phyloP scores from a whole-genome alignment of 2,329 filamentous ascomycete genomes.

The Aspergillus alliaceus region DNA sequence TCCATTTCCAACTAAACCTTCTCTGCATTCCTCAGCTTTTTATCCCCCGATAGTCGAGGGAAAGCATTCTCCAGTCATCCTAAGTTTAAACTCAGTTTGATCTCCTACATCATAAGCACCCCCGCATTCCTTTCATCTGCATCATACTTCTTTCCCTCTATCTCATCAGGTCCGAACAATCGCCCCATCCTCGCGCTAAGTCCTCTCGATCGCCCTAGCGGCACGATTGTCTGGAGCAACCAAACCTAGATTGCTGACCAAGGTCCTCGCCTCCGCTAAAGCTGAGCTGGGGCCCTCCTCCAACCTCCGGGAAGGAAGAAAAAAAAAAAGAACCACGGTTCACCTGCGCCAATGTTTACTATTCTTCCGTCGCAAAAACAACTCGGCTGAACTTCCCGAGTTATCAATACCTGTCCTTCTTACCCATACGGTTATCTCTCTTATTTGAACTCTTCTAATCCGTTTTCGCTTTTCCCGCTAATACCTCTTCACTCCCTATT shows the following conservation, averaged over 20 bases:
- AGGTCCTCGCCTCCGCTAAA: slow-evolving; percentile 8
- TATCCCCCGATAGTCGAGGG: background rate
- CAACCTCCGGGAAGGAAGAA: slow-evolving; percentile 12
- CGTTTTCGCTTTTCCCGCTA: background rate
- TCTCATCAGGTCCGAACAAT: background rate
- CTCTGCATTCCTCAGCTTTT: background rate
- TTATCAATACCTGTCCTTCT: slow-evolving; percentile 14
- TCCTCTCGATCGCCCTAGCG: slow-evolving; percentile 18
- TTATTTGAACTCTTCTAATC: background rate
- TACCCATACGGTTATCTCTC: background rate
- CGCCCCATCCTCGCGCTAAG: slow-evolving; percentile 17
- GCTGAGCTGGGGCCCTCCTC: slow-evolving; percentile 9
- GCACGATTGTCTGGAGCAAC: slow-evolving; percentile 32
- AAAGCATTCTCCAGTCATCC: background rate
- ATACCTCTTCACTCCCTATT: slow-evolving; percentile 5
- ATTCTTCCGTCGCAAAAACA: slow-evolving; percentile 23
- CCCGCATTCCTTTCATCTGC: background rate
- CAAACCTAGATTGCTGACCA: slow-evolving; percentile 9
- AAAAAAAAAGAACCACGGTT: slow-evolving; percentile 31
- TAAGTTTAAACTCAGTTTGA: background rate
- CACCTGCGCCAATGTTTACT: slow-evolving; percentile 34
- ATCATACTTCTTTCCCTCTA: background rate
- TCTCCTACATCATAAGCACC: background rate
- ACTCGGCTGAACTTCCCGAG: slow-evolving; percentile 16
- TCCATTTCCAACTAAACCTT: background rate